phyloP scores from a whole-genome alignment of 495 filamentous ascomycete species.

The Xylona heveae region DNA sequence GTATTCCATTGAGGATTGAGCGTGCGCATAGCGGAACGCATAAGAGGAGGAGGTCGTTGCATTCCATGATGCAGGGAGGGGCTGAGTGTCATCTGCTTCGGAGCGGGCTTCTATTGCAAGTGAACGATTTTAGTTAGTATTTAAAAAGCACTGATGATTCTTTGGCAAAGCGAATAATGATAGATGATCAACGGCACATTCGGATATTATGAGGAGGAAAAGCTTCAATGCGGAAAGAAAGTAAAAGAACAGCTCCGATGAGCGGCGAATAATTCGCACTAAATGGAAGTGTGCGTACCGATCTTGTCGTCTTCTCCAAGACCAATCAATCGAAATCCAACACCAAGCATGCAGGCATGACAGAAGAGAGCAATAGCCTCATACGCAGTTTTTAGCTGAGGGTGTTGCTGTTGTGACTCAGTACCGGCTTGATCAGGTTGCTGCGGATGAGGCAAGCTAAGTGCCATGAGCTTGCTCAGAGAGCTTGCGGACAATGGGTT shows the following conservation, averaged over 20 bases:
- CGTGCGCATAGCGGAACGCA: constrained; percentile 73
- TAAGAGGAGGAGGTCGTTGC: constrained; percentile 30
- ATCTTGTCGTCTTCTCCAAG: constrained; percentile 60
- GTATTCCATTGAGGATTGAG: constrained; percentile 74
- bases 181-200: constrained; percentile 10
- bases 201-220: constrained; percentile 15
- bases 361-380: constrained; percentile 72
- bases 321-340: constrained; percentile 66
- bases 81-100: constrained; percentile 19
- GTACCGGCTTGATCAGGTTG: constrained; percentile 38
- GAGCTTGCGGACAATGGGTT: constrained; percentile 16
- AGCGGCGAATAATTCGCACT: neutral
- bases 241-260: neutral
- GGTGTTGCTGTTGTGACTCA: constrained; percentile 20
- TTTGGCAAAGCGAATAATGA: neutral
- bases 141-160: neutral
- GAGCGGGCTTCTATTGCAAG: constrained; percentile 23
- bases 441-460: constrained; percentile 10
- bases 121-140: constrained; percentile 5
- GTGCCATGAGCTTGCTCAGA: constrained; percentile 8
- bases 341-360: constrained; percentile 62
- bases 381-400: constrained; percentile 49
- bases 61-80: constrained; percentile 60
- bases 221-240: neutral
- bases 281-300: constrained; percentile 23